These are phyloP conservation scores for Mucor indicus DNA, from an alignment of 371 early-diverging fungal genomes.

Conservation along the genomic window DNA sequence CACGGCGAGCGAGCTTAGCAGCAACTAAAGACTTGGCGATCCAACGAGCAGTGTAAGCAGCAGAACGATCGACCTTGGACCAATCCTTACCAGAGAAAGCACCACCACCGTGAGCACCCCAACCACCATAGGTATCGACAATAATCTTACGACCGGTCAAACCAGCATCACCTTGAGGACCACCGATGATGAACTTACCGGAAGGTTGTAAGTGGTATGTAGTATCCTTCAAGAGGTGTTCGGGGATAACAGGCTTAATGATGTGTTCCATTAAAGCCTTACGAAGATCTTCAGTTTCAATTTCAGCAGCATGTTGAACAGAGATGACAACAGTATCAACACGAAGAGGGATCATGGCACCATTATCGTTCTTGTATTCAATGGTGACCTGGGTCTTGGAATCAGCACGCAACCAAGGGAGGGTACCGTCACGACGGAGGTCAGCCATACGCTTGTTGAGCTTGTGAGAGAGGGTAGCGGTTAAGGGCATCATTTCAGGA, in stretches of 20 bases:
- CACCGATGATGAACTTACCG: conserved; percentile 99
- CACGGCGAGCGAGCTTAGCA: conserved; percentile 92
- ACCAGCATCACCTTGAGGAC: conserved; percentile 99
- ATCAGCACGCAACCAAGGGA: conserved; percentile 96
- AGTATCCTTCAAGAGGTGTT: conserved; percentile 88
- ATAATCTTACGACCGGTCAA: conserved; percentile 99
- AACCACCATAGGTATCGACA: conserved; percentile 96
- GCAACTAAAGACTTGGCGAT: conserved; percentile 96
- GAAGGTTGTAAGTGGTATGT: conserved; percentile 98
- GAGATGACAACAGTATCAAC: conserved; percentile 99
- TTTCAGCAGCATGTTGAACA: conserved; percentile 94
- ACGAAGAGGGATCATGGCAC: conserved; percentile 91
- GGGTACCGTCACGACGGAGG: conserved; percentile 88
- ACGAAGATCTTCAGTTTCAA: conserved; percentile 81
- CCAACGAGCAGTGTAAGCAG: conserved; percentile 99
- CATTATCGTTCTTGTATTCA: conserved; percentile 95
- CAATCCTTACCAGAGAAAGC: conserved; percentile 99
- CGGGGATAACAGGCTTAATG: conserved; percentile 93
- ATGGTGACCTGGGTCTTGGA: conserved; percentile 99
- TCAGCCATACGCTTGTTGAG: conserved; percentile 94
- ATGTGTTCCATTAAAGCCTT: conserved; percentile 91
- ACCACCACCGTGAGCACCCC: conserved; percentile 99
- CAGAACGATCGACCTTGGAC: conserved; percentile 99
- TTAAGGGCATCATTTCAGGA: conserved; percentile 98
- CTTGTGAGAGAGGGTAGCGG: conserved; percentile 94